Conservation (phyloP, 768 basidiomycete genomes). For the Pleurotus ostreatus region DNA sequence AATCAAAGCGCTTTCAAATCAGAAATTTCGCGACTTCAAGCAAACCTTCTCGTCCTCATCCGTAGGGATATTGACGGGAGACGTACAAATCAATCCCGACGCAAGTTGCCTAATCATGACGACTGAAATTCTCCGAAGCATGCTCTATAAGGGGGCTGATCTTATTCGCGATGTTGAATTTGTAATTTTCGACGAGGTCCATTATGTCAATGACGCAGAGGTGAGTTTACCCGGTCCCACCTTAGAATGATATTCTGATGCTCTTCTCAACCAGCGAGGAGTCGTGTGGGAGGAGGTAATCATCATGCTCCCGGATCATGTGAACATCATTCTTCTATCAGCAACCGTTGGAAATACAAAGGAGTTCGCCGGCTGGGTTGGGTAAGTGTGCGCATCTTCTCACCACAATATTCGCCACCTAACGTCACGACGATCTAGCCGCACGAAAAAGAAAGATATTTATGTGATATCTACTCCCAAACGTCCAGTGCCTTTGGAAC, state of each 20-base stretch:
- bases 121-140: slow-evolving; percentile 95
- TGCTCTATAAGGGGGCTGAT: slow-evolving; percentile 99
- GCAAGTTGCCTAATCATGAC: slow-evolving; percentile 97
- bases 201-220: slow-evolving; percentile 99
- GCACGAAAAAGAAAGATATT: slow-evolving; percentile 99
- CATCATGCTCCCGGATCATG: slow-evolving; percentile 98
- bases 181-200: slow-evolving; percentile 99
- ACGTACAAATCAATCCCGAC: slow-evolving; percentile 99
- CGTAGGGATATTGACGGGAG: slow-evolving; percentile 95
- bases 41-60: slow-evolving; percentile 88
- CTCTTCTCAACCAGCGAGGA: slow-evolving; percentile 59
- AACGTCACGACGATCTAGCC: slow-evolving; percentile 40
- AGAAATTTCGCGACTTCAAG: slow-evolving; percentile 99
- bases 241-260: slow-evolving; percentile 3
- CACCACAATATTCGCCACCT: neutral
- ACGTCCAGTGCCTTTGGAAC: slow-evolving; percentile 94
- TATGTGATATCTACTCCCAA: slow-evolving; percentile 98
- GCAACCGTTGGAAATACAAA: slow-evolving; percentile 98
- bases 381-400: slow-evolving; percentile 48
- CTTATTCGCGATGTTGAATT: slow-evolving; percentile 98
- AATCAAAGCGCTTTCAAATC: slow-evolving; percentile 97
- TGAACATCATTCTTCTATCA: slow-evolving; percentile 94
- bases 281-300: slow-evolving; percentile 99
- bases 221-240: slow-evolving; percentile 34
- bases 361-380: slow-evolving; percentile 99